Evolutionary conservation across 208 protist species (phyloP).

Genomic region (Trypanosomatidae sp.): DNA sequence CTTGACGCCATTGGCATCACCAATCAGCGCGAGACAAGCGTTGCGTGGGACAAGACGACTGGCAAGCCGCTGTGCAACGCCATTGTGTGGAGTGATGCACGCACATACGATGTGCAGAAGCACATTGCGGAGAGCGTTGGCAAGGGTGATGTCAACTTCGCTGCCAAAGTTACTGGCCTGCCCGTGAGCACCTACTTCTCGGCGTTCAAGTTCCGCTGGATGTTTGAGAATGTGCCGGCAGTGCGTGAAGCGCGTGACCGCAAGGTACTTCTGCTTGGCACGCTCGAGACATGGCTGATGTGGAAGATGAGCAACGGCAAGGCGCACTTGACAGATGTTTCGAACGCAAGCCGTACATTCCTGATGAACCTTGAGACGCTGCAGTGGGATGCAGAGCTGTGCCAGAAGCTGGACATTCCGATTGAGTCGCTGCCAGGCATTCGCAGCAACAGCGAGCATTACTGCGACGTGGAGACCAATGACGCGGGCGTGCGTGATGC

Average conservation of each 20-base stretch:
- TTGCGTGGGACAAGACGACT: constrained; percentile 96
- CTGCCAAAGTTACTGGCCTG: constrained; percentile 71
- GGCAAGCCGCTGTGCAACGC: constrained; percentile 92
- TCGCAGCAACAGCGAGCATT: constrained; percentile 67
- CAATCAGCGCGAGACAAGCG: constrained; percentile 98
- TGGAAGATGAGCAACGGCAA: constrained; percentile 86
- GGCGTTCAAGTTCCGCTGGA: constrained; percentile 95
- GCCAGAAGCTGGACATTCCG: constrained; percentile 70
- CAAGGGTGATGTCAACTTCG: constrained; percentile 26
- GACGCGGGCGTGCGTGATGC: constrained; percentile 16
- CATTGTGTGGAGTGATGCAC: constrained; percentile 89
- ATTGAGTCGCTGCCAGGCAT: constrained; percentile 85
- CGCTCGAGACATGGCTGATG: constrained; percentile 97
- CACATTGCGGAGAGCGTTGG: constrained; percentile 19
- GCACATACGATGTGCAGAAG: constrained; percentile 46
- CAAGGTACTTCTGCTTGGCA: constrained; percentile 87
- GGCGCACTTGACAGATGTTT: constrained; percentile 92
- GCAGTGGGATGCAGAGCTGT: constrained; percentile 90
- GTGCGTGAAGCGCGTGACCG: constrained; percentile 63
- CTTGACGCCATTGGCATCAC: constrained; percentile 92
- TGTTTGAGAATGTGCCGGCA: constrained; percentile 90
- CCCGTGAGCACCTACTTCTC: constrained; percentile 95
- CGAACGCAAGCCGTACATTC: constrained; percentile 96
- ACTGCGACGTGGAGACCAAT: constrained; percentile 17
- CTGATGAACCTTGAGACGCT: constrained; percentile 94